phyloP scores from a whole-genome alignment of 2,329 filamentous ascomycete species.

The Cercospora zeina region DNA sequence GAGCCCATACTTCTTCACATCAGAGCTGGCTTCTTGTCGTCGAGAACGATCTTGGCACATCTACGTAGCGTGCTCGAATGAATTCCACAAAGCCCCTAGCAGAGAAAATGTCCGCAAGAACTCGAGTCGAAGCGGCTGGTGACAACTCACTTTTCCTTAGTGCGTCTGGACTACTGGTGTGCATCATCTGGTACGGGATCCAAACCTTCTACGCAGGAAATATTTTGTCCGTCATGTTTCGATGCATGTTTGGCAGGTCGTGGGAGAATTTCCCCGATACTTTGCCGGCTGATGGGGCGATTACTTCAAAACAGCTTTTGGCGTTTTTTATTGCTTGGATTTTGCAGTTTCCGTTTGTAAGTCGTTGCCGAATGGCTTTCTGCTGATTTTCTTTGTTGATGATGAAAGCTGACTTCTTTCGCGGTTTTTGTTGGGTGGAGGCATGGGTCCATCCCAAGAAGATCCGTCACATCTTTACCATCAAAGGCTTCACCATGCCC shows the following conservation, averaged over 20 bases:
- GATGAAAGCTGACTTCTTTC: slow-evolving; percentile 34
- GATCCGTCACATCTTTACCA: slow-evolving; percentile 29
- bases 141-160: too few relatives aligned
- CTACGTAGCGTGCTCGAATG: too few relatives aligned
- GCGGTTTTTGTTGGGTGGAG: slow-evolving; percentile 40
- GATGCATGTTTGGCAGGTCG: slow-evolving; percentile 44
- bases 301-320: slow-evolving; percentile 40
- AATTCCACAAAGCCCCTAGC: too few relatives aligned
- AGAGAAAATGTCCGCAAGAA: too few relatives aligned
- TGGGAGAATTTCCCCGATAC: slow-evolving; percentile 42
- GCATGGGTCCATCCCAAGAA: slow-evolving; percentile 40
- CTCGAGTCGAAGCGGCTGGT: too few relatives aligned
- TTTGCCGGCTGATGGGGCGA: slow-evolving; percentile 35
- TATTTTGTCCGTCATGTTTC: slow-evolving; percentile 42
- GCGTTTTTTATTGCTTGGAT: slow-evolving; percentile 38
- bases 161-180: slow-evolving; percentile 18
- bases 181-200: slow-evolving; percentile 45
- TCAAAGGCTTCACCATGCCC: slow-evolving; percentile 26
- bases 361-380: neutral
- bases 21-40: too few relatives aligned
- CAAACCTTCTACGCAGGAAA: slow-evolving; percentile 41
- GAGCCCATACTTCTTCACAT: too few relatives aligned
- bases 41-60: too few relatives aligned
- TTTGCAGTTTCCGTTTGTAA: slow-evolving; percentile 38
- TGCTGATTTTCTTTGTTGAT: slow-evolving; percentile 32